phyloP scores from a whole-genome alignment of 805 yeast genomes.

The Metschnikowia corniflorae region DNA sequence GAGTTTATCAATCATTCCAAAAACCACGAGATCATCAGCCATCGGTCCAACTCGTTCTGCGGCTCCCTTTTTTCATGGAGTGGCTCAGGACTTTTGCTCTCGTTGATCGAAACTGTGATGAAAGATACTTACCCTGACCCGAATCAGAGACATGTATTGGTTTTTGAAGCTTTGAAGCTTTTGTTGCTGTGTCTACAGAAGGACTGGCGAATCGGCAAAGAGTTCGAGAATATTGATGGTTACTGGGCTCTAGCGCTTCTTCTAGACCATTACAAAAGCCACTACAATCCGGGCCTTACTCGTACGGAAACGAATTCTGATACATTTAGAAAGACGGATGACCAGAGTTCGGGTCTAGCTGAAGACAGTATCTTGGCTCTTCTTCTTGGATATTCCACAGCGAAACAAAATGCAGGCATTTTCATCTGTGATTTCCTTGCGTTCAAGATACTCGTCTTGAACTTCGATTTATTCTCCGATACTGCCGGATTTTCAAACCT shows the following conservation, averaged over 20 bases:
- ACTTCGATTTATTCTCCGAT: conserved; percentile 66
- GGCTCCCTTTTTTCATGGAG: conserved; percentile 45
- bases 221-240: conserved; percentile 59
- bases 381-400: conserved; percentile 1
- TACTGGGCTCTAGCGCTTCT: conserved; percentile 56
- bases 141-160: conserved; percentile 18
- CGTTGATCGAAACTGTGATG: conserved; percentile 43
- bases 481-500: conserved; percentile 48
- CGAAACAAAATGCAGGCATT: neutral
- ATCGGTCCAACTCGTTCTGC: conserved; percentile 26
- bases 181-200: conserved; percentile 43
- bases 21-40: conserved; percentile 16
- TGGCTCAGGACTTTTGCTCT: conserved; percentile 46
- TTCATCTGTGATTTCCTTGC: conserved; percentile 52
- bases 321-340: neutral
- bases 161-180: conserved; percentile 35
- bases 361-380: conserved; percentile 3
- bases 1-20: conserved; percentile 9
- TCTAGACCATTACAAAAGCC: conserved; percentile 43
- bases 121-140: conserved; percentile 23
- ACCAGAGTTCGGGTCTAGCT: neutral
- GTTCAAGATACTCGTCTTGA: conserved; percentile 47
- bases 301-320: neutral
- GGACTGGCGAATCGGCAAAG: conserved; percentile 51
- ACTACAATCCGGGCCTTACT: conserved; percentile 13